These are phyloP conservation scores for Anthoceros angustus DNA, from an alignment of 225 moss, liverwort and hornwort genomes.

Conservation along the genomic window DNA sequence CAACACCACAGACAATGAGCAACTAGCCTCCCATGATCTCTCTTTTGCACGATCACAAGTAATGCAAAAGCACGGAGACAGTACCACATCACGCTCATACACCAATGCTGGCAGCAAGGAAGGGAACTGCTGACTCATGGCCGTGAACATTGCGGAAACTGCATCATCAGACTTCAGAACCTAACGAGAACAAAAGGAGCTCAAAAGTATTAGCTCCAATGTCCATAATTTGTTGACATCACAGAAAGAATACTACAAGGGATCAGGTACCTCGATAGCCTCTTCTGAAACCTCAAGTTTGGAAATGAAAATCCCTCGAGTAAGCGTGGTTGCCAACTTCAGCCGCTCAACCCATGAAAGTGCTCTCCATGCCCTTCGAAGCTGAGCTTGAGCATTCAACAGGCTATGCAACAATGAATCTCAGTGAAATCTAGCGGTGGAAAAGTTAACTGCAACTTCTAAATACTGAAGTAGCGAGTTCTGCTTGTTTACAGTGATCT, in stretches of 20 bases:
- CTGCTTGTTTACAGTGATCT: slow-evolving; percentile 34
- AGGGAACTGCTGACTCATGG: slow-evolving; percentile 42
- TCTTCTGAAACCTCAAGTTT: slow-evolving; percentile 44
- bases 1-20: not conserved
- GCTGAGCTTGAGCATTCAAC: slow-evolving; percentile 11
- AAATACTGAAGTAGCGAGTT: not conserved
- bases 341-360: slow-evolving; percentile 44
- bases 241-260: not conserved
- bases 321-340: slow-evolving; percentile 24
- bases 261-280: slow-evolving; percentile 17
- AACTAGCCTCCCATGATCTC: not conserved
- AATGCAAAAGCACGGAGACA: not conserved
- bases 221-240: not conserved
- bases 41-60: not conserved
- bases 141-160: slow-evolving; percentile 57
- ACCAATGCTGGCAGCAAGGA: slow-evolving; percentile 61
- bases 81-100: slow-evolving; percentile 66
- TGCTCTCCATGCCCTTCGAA: slow-evolving; percentile 54
- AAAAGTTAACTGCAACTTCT: not conserved
- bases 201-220: slow-evolving; percentile 1
- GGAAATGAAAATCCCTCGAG: slow-evolving; percentile 32
- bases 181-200: slow-evolving; percentile 10
- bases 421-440: not conserved
- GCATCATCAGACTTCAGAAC: slow-evolving; percentile 54
- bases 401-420: not conserved